Percentiles rank a stretch among this genome's conserved stretches.
These are phyloP conservation scores for Plantago ovata DNA, from an alignment of 257 asterid genomes.

Conservation along the genomic window DNA sequence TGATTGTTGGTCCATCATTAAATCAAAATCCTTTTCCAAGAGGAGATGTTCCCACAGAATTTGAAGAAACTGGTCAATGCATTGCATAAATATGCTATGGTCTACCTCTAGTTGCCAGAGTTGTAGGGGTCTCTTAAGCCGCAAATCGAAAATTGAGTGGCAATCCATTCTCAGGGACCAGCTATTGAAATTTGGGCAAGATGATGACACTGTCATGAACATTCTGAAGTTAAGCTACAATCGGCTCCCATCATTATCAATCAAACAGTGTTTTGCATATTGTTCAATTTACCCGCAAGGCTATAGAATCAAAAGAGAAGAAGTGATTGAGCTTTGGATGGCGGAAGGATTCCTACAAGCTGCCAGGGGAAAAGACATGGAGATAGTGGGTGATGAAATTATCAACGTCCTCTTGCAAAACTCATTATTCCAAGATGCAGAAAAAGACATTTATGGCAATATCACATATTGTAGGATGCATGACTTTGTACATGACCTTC, in stretches of 20 bases:
- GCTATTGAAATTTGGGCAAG: background rate
- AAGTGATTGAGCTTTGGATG: too few species aligned
- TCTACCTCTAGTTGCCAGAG: slow-evolving; percentile 30
- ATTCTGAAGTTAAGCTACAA: slow-evolving; percentile 31
- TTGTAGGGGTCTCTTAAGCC: slow-evolving; percentile 28
- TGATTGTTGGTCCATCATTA: slow-evolving; percentile 25
- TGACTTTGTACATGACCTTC: too few species aligned
- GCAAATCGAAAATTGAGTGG: slow-evolving; percentile 21
- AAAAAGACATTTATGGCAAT: too few species aligned
- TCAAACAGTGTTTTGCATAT: slow-evolving; percentile 37
- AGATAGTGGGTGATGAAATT: slow-evolving; percentile 3
- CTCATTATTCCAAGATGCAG: too few species aligned
- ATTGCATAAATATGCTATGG: slow-evolving; percentile 32
- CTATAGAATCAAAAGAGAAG: too few species aligned
- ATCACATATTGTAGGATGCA: too few species aligned
- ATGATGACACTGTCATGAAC: background rate
- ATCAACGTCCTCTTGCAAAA: too few species aligned
- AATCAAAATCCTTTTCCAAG: background rate
- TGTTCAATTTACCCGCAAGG: slow-evolving; percentile 27
- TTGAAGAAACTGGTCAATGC: slow-evolving; percentile 14
- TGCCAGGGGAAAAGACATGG: slow-evolving; percentile 2
- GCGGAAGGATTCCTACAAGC: slow-evolving; percentile 13
- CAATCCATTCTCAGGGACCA: background rate
- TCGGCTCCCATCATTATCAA: slow-evolving; percentile 20
- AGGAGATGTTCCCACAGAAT: background rate